A percentile compares a stretch with the other conserved stretches of the same genome.
These are phyloP conservation scores for Cytospora leucostoma DNA, from an alignment of 2,329 filamentous ascomycete species.

Conservation along the genomic window DNA sequence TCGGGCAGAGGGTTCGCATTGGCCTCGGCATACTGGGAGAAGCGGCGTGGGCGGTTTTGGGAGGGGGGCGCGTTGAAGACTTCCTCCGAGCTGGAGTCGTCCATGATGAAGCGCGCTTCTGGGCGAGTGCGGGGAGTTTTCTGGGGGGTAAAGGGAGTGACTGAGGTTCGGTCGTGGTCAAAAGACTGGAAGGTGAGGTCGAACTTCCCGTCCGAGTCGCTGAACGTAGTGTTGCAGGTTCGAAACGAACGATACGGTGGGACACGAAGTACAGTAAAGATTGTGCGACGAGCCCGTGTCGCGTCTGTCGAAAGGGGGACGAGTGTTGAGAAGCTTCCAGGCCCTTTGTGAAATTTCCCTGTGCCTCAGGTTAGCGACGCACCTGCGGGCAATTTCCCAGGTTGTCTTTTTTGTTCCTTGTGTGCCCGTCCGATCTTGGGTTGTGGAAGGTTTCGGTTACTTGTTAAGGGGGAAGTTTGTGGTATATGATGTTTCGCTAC, in stretches of 20 bases:
- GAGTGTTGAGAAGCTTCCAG: background rate
- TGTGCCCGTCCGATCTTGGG: background rate
- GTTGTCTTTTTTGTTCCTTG: background rate
- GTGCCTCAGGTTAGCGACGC: background rate
- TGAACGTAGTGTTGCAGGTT: background rate
- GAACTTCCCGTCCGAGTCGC: background rate
- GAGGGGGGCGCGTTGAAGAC: background rate
- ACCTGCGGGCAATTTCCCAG: background rate
- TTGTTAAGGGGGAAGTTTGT: background rate
- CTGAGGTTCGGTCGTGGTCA: background rate
- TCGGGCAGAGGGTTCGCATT: slow-evolving; percentile 21
- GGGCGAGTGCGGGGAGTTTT: background rate
- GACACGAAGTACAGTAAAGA: background rate
- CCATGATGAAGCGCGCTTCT: background rate
- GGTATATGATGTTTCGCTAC: background rate
- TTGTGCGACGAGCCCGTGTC: background rate
- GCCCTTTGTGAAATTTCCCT: background rate
- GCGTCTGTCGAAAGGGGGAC: background rate
- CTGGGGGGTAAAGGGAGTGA: background rate
- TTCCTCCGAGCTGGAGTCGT: background rate
- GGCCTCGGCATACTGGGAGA: slow-evolving; percentile 22
- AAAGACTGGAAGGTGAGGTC: background rate
- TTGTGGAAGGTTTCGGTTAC: background rate
- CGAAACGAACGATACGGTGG: background rate
- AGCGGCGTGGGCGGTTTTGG: background rate